phyloP scores from a whole-genome alignment of 768 basidiomycete genomes.

The Agaricus sinodeliciosus region DNA sequence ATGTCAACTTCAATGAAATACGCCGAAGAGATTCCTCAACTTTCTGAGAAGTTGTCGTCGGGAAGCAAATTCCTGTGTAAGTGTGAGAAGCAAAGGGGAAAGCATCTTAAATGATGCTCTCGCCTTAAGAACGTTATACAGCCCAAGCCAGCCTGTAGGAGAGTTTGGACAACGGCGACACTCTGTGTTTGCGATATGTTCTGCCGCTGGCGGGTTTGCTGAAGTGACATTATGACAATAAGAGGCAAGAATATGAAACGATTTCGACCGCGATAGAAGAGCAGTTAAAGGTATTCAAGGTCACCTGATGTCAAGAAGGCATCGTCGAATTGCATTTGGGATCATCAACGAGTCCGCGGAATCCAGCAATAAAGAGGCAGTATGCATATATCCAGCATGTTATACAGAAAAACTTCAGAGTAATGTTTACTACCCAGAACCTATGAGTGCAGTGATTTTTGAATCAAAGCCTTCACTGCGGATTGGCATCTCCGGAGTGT shows the following conservation, averaged over 20 bases:
- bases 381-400: neutral
- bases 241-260: neutral
- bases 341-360: too few relatives aligned
- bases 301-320: conserved; percentile 12
- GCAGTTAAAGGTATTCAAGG: neutral
- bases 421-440: conserved; percentile 29
- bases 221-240: conserved; percentile 17
- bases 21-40: conserved; percentile 23
- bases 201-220: conserved; percentile 30
- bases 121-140: conserved; percentile 76
- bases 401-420: neutral
- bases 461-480: conserved; percentile 84
- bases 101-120: neutral
- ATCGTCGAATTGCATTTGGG: neutral
- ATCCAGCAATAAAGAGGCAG: neutral
- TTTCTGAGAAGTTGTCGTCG: conserved; percentile 70
- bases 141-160: conserved; percentile 66
- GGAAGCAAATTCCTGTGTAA: conserved; percentile 61
- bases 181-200: conserved; percentile 54
- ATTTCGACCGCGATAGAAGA: neutral
- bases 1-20: neutral
- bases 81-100: neutral
- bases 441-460: conserved; percentile 56
- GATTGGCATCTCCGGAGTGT: conserved; percentile 99
- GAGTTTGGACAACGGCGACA: conserved; percentile 62